Percentiles rank a stretch among this genome's conserved stretches.
Conservation (phyloP, 2,329 filamentous ascomycete genomes). For the Fusarium brevicatenulatum region DNA sequence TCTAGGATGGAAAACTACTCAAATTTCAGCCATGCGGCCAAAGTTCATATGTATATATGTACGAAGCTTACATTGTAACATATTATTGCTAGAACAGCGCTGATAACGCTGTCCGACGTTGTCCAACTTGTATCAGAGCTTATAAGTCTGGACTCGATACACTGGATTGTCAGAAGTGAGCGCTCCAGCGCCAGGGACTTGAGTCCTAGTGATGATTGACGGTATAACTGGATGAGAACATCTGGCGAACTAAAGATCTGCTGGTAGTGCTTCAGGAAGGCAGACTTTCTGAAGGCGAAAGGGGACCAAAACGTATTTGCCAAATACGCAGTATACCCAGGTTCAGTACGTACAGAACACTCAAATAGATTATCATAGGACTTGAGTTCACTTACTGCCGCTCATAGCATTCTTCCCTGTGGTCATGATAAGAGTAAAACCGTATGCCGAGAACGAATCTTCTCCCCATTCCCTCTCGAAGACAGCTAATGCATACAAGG, state of each 20-base stretch:
- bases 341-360: neutral
- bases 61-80: conserved; percentile 9
- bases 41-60: neutral
- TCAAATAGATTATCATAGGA: fast-evolving
- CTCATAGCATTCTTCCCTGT: conserved; percentile 4
- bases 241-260: neutral
- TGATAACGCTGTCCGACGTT: conserved; percentile 6
- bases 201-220: neutral
- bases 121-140: neutral
- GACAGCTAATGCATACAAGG: neutral
- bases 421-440: conserved; percentile 10
- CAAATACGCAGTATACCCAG: neutral
- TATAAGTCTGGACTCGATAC: conserved; percentile 4
- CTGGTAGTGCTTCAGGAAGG: conserved; percentile 10
- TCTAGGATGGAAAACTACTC: conserved; percentile 7
- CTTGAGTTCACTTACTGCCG: neutral
- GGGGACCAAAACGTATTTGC: conserved; percentile 8
- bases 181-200: conserved; percentile 3
- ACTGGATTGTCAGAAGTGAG: conserved; percentile 5
- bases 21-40: neutral
- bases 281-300: conserved; percentile 14
- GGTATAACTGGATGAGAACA: neutral
- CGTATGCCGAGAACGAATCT: conserved; percentile 17
- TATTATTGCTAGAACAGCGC: conserved; percentile 4
- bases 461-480: conserved; percentile 21